These are phyloP conservation scores for Colletotrichum sp. DNA, from an alignment of 2,329 filamentous ascomycete species.

Conservation along the genomic window DNA sequence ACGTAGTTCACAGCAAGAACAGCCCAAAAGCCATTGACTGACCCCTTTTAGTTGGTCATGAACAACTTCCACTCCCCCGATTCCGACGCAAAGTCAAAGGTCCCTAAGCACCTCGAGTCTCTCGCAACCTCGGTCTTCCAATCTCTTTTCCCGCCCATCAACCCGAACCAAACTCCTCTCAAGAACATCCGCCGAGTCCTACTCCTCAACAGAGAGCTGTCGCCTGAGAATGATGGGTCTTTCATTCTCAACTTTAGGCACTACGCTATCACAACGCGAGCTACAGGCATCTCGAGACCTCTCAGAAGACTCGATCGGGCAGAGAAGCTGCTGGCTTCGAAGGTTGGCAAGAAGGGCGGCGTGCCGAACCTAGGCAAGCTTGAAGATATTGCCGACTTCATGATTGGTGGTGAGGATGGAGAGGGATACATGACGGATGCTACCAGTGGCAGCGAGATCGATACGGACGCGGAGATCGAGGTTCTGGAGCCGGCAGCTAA, in stretches of 20 bases:
- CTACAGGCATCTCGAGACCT: slow-evolving; percentile 82
- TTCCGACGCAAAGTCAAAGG: slow-evolving; percentile 65
- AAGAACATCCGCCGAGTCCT: slow-evolving; percentile 92
- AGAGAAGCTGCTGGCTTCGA: slow-evolving; percentile 73
- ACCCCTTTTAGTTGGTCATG: slow-evolving; percentile 78
- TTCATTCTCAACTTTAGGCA: slow-evolving; percentile 90
- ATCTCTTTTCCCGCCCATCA: slow-evolving; percentile 94
- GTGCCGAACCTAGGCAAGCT: slow-evolving; percentile 90
- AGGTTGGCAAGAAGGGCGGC: slow-evolving; percentile 68
- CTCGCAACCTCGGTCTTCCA: slow-evolving; percentile 95
- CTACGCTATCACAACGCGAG: slow-evolving; percentile 92
- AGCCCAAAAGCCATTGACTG: slow-evolving; percentile 24
- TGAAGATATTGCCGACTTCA: slow-evolving; percentile 92
- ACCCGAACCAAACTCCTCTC: slow-evolving; percentile 86
- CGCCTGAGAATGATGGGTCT: slow-evolving; percentile 64
- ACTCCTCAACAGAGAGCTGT: slow-evolving; percentile 81
- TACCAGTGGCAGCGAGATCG: slow-evolving; percentile 86
- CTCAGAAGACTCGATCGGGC: slow-evolving; percentile 85
- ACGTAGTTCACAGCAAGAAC: slow-evolving; percentile 31
- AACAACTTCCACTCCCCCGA: slow-evolving; percentile 86
- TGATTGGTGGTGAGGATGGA: slow-evolving; percentile 80
- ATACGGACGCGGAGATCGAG: slow-evolving; percentile 96
- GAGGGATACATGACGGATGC: slow-evolving; percentile 86
- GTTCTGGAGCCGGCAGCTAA: slow-evolving; percentile 70
- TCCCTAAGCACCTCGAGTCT: slow-evolving; percentile 94